Evolutionary conservation across 73 alveolate species (phyloP), one percentile per base, ranked within the genome.

Genomic region (Tetrahymena thermophila): DNA sequence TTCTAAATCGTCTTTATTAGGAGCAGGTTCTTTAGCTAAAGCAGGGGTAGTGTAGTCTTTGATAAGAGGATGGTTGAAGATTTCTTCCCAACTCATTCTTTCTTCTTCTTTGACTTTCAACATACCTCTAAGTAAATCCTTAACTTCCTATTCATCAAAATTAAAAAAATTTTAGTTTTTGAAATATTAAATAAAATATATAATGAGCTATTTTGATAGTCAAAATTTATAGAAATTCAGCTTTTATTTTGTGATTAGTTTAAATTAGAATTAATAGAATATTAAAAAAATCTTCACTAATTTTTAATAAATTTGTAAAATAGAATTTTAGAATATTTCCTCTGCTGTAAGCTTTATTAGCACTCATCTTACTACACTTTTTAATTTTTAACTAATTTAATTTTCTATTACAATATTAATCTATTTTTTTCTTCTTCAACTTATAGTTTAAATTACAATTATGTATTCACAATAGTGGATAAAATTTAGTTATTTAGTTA

Each of bases 41-140:
- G 89, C 35, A 31, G 89, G 89, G 37, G 89, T 71, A 71, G 35
- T 71, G 37, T 71, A 71, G 25, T 85, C 94, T 58, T 95, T 95
- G 10, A 95, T 95, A 42, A 94, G 93, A 17, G 97, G 95, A 89
- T 95, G 95, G 37, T 95, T 94, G 84, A 95, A 95, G 16, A 95
- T 94, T 9, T 94, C 97, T 85, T 95, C 97, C 97, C 97, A 95
- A 89, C 95, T 50, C 31, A 95, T 95, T 34, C 97, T 85, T 35
- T 95, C 97, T 56, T 95, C 94, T 34, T 95, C 97, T 85, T 85
- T 84, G 23, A 95, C 97, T 35, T 93, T 85, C 17, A 95, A 56
- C 97, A 95, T 95, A 34, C 93, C 35, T 19, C 95, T 50, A 13
- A 95, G 93, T 10, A 95, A 85, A 55, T 95, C 97, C 44, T 95